Evolutionary conservation across 352 stramenopile genomes (phyloP).

Genomic region (Albugo laibachii): DNA sequence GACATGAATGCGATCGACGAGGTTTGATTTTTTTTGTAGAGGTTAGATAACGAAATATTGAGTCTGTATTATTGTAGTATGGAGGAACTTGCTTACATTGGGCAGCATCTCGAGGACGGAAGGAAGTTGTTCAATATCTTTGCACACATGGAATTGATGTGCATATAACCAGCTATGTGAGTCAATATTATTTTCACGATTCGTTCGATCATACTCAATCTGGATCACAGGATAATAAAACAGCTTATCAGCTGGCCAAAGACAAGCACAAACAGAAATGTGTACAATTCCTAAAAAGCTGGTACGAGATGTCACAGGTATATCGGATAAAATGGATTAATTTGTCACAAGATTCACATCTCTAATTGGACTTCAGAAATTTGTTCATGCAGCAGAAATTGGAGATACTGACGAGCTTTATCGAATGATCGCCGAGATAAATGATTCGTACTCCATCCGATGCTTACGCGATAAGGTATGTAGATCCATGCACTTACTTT

Average conservation of each 20-base stretch:
- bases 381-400: conserved; percentile 65
- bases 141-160: conserved; percentile 80
- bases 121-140: conserved; percentile 77
- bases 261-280: conserved; percentile 79
- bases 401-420: conserved; percentile 60
- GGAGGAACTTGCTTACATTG: conserved; percentile 71
- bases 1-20: conserved; percentile 79
- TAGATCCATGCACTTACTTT: background rate
- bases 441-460: conserved; percentile 48
- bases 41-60: background rate
- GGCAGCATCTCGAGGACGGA: conserved; percentile 61
- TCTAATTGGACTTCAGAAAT: conserved; percentile 20
- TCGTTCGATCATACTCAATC: background rate
- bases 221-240: conserved; percentile 60
- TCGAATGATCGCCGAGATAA: conserved; percentile 64
- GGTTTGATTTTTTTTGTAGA: conserved; percentile 9
- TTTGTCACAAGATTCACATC: background rate
- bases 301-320: conserved; percentile 78
- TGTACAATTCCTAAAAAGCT: conserved; percentile 72
- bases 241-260: conserved; percentile 72
- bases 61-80: conserved; percentile 20
- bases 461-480: conserved; percentile 74
- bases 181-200: conserved; percentile 1
- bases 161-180: conserved; percentile 76
- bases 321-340: too few relatives aligned